A percentile compares a stretch with the other conserved stretches of the same genome.
These are phyloP conservation scores for Grosmannia clavigera DNA, from an alignment of 2,329 filamentous ascomycete genomes.

Conservation along the genomic window DNA sequence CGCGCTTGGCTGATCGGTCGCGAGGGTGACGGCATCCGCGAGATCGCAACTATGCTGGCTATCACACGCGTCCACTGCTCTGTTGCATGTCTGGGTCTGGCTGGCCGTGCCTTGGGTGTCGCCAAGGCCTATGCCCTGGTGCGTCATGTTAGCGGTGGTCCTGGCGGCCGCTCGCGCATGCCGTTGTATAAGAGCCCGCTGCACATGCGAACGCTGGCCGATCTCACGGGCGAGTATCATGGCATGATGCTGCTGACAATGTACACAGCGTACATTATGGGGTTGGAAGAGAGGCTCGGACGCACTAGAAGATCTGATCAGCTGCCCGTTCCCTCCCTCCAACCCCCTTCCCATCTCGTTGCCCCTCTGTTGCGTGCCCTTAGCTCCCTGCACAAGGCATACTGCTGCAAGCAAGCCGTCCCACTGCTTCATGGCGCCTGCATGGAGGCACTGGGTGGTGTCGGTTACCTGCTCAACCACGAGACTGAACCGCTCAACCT, in stretches of 20 bases:
- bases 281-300: constrained; percentile 29
- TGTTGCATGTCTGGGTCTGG: constrained; percentile 37
- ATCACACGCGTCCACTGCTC: constrained; percentile 51
- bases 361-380: constrained; percentile 40
- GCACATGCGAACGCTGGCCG: constrained; percentile 47
- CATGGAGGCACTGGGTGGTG: constrained; percentile 54
- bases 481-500: constrained; percentile 54
- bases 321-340: constrained; percentile 13
- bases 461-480: constrained; percentile 51
- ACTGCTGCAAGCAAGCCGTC: constrained; percentile 38
- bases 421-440: constrained; percentile 38
- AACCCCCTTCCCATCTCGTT: constrained; percentile 21
- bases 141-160: constrained; percentile 35
- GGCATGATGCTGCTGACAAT: constrained; percentile 43
- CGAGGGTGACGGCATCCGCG: constrained; percentile 53
- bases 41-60: constrained; percentile 56
- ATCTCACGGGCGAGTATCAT: constrained; percentile 41
- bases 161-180: constrained; percentile 30
- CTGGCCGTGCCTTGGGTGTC: constrained; percentile 43
- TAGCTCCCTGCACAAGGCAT: constrained; percentile 48
- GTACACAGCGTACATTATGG: constrained; percentile 41
- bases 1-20: constrained; percentile 54
- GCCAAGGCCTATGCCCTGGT: constrained; percentile 46
- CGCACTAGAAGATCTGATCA: background rate
- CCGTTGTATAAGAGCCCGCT: constrained; percentile 38